Base-by-base conservation (phyloP, 2,329 filamentous ascomycete species). In the Bretziella fagacearum region DNA sequence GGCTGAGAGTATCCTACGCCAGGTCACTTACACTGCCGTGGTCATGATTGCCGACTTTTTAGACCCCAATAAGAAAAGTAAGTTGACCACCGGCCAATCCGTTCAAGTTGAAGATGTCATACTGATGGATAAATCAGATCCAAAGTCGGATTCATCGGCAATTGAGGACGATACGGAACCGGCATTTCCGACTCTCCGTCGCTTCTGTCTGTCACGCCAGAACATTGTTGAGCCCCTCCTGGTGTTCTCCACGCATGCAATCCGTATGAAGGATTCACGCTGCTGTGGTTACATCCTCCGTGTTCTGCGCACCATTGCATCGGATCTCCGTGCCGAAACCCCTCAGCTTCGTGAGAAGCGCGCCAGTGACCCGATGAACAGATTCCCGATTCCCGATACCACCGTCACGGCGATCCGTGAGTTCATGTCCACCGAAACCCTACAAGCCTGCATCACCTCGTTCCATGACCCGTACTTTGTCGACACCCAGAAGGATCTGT, bases 381-480 rank as follows among this genome's bases (percentile, higher is more conserved):
- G 33, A n/a, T 50, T 50, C 44, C 66, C 66, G 6, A 69, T 76
- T 2, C 64, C 71, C 0, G 57, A 64, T 0, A 64, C 68, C 23
- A 76, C 77, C 11, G 70, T 77, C 1, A 64, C 70, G 6, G 81
- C 71, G 6, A 83, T 96, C 52, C 79, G 87, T 45, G 85, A 94
- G 57, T 98, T 87, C 61, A 87, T 96, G 57, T 85, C 79, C 45
- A 77, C 78, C 4, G 83, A 94, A 54, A 84, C 96, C 2, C 73
- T 98, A 43, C 84, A 87, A 64, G 85, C 86, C 0, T 89, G 83
- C 56, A 84, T 95, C 59, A 84, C 80, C 1, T 93, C 84, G 2
- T 76, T 98, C 44, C 84, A 96, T 62, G 91, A 98, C 54, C 80
- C 85, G 0, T 95, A 96, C 62, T 98, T 96, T 62, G 87, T 95